Conservation (phyloP, 2,329 filamentous ascomycete genomes). For the Pyricularia sp. region DNA sequence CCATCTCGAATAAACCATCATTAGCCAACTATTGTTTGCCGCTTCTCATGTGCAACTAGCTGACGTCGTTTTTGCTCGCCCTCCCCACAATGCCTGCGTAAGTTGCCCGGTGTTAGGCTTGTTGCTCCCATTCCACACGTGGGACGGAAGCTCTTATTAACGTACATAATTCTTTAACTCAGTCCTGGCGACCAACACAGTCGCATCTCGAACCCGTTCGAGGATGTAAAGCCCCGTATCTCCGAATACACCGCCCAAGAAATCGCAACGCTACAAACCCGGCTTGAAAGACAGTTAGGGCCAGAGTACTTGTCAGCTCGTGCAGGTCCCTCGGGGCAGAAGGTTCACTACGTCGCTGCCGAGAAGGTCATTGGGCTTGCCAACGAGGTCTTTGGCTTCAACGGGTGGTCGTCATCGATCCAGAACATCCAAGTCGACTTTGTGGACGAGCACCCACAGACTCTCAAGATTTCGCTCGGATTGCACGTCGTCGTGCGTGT, state of each 20-base stretch:
- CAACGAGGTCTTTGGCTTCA: constrained; percentile 93
- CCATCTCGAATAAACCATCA: background rate
- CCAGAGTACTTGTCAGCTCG: constrained; percentile 91
- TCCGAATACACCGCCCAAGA: constrained; percentile 79
- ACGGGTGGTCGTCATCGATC: constrained; percentile 94
- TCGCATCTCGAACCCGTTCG: constrained; percentile 62
- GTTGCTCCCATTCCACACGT: background rate
- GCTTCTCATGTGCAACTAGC: background rate
- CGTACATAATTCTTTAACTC: constrained; percentile 1
- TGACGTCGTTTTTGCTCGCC: background rate
- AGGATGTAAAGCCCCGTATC: constrained; percentile 54
- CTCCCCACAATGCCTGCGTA: constrained; percentile 11
- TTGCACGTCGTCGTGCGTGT: constrained; percentile 84
- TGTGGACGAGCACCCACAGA: constrained; percentile 72
- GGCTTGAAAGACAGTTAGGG: constrained; percentile 84
- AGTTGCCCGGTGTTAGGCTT: background rate
- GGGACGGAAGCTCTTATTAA: background rate
- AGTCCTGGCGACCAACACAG: constrained; percentile 61
- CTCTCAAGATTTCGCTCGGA: constrained; percentile 68
- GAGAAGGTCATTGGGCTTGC: constrained; percentile 94
- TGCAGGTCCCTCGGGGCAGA: constrained; percentile 68
- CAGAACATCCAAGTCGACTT: constrained; percentile 92
- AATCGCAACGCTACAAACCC: constrained; percentile 74
- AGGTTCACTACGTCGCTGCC: constrained; percentile 87
- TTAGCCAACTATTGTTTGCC: background rate